These are phyloP conservation scores for Daedalea quercina DNA, from an alignment of 768 basidiomycete species.

Conservation along the genomic window DNA sequence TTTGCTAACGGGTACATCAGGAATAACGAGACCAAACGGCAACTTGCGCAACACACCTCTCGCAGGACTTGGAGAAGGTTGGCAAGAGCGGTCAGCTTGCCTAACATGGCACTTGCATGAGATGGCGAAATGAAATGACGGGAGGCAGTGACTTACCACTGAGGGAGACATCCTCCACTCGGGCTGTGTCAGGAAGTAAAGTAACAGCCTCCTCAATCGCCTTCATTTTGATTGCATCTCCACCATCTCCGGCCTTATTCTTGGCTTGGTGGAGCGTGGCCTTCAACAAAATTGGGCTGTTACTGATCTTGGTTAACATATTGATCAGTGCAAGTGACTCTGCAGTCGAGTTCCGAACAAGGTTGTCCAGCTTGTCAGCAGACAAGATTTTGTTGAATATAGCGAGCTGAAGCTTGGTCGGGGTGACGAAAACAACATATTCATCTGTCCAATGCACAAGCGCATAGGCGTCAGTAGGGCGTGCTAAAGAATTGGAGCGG, in stretches of 20 bases:
- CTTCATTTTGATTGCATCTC: conserved; percentile 35
- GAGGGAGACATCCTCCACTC: conserved; percentile 64
- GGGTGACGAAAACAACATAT: conserved; percentile 95
- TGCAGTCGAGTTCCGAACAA: conserved; percentile 66
- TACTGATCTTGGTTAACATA: conserved; percentile 84
- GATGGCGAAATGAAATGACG: neutral
- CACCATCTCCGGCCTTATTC: conserved; percentile 28
- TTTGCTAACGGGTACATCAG: conserved; percentile 36
- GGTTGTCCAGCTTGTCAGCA: conserved; percentile 58
- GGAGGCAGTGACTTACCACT: conserved; percentile 53
- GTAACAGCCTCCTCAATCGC: conserved; percentile 54
- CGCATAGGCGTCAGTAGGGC: too few species aligned
- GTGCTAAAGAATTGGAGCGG: neutral
- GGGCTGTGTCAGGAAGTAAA: conserved; percentile 52
- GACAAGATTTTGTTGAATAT: conserved; percentile 76
- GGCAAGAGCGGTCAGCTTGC: conserved; percentile 66
- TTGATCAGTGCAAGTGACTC: conserved; percentile 78
- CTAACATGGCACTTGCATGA: conserved; percentile 29
- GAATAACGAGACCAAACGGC: neutral
- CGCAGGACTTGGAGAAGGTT: conserved; percentile 55
- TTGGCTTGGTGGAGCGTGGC: conserved; percentile 64
- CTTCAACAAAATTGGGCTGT: conserved; percentile 82
- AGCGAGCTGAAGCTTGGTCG: conserved; percentile 73
- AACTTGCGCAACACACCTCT: conserved; percentile 33
- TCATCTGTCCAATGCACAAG: conserved; percentile 84